Evolutionary conservation across 768 basidiomycete genomes (phyloP), one percentile per base, ranked within the genome.

Genomic region (Rhodotorula taiwanensis): DNA sequence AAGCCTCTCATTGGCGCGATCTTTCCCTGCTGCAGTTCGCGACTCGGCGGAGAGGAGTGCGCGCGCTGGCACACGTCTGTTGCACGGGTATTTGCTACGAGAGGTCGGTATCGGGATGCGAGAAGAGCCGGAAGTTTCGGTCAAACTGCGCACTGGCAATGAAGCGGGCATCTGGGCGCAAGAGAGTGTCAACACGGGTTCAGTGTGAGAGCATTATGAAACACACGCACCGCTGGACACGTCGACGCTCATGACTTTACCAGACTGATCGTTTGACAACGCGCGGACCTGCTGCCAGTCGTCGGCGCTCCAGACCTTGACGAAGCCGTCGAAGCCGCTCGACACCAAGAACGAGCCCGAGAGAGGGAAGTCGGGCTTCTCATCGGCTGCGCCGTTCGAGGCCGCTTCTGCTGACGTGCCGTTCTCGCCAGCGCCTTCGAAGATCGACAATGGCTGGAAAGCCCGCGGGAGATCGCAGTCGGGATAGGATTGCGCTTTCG

Each of bases 171-270:
- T 70, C 68, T 69, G 60, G n/a, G 48, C 5, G n/a, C 18, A 27
- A 31, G 28, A 1, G 30, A 66, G 48, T 20, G 5, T 31, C 34
- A 8, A 1, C n/a, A n/a, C 3, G 1, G 0, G 16, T 8, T 31
- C 7, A 18, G 25, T 15, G 21, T 27, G 28, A 4, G 31, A 28
- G 2, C 30, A 25, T 23, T 4, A 11, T 10, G 41, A 16, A n/a
- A 13, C 43, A 27, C 20, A 68, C 70, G 55, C 57, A 73, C 72
- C 89, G 57, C 81, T 80, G 31, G 86, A 84, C 27, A 98, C 80
- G 74, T 99, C 95, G 15, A 97, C 92, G 11, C 88, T 89, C 95
- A 98, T 99, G 64, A 97, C 93, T 76, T 97, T 98, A n/a, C 93
- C 91, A 23, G 74, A 71, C 31, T 87, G 86, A 73, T 98, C 94